Evolutionary conservation across 2,329 filamentous ascomycete genomes (phyloP), one percentile per base, ranked within the genome.

Genomic region (Sclerotinia subarctica): DNA sequence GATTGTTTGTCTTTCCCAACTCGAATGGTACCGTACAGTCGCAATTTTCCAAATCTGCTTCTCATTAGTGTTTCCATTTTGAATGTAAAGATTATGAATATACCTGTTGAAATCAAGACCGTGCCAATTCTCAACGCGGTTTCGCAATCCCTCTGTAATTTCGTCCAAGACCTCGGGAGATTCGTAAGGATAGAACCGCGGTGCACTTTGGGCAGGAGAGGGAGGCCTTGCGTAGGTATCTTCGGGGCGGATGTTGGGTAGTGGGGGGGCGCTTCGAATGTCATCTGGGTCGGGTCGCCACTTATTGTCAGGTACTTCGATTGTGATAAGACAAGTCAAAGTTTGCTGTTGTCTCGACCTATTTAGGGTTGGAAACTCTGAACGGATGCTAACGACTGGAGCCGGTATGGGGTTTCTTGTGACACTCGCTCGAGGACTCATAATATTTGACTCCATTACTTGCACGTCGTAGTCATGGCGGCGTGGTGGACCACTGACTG

Each of bases 91-190:
- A 15, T 15, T 44, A 5, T 42, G 57, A 42, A 72, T 82, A 74
- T 81, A 90, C 85, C 92, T 87, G 76, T 88, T 87, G 76, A 97
- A 97, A 77, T 98, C 94, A 26, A 99, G 83, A 0, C 95, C 94
- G 78, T 99, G 95, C 95, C 95, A 99, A 74, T 98, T 97, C 75
- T 99, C 95, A 15, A 99, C 95, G n/a, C 94, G 89, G 57, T 83
- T 87, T 68, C 92, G 88, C 69, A 99, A 81, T 71, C 89, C 92
- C 76, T 97, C 92, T 0, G 94, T 96, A 76, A 95, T 91, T 72
- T 94, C 89, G 66, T 95, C 90, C 68, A 98, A 78, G 6, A 88
- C 88, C 73, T 94, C 91, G 3, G 88, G 83, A 2, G 91, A 86
- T 78, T 96, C 92, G 73, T 91, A 92, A 0, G 90, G 90, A 69